These are phyloP conservation scores for Ceratobasidium sp. DNA, from an alignment of 1,284 basidiomycete genomes.

Conservation along the genomic window DNA sequence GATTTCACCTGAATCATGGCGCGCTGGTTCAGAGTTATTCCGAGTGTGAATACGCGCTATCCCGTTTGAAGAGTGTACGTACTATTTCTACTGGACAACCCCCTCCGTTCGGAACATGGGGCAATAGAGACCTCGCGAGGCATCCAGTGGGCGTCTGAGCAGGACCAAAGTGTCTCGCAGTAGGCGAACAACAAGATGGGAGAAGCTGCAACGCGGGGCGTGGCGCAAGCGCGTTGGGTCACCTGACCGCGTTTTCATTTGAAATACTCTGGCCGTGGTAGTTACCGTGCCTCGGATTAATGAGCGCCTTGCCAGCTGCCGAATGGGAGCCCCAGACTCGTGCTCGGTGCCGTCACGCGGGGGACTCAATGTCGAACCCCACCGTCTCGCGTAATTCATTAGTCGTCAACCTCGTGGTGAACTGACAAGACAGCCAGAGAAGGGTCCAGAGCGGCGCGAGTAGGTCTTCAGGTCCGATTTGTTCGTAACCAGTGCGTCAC, in stretches of 20 bases:
- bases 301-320: conserved; percentile 1
- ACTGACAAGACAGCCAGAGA: not conserved
- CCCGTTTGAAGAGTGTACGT: not conserved
- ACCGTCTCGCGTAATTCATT: not conserved
- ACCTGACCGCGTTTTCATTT: conserved; percentile 30
- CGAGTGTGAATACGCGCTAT: conserved; percentile 1
- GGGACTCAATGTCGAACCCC: no score
- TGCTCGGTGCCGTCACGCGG: not conserved
- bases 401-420: not conserved
- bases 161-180: not conserved
- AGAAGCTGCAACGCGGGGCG: not conserved
- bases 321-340: not conserved
- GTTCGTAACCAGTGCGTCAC: not conserved
- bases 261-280: no score
- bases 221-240: conserved; percentile 28
- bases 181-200: not conserved
- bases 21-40: not conserved
- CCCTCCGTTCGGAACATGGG: not conserved
- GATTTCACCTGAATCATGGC: not conserved
- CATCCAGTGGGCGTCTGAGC: conserved; percentile 1
- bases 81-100: not conserved
- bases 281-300: not conserved
- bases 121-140: conserved; percentile 21
- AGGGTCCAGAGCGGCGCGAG: not conserved
- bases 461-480: not conserved